Percentiles rank a stretch among this genome's conserved stretches.
These are phyloP conservation scores for Lithospermum erythrorhizon DNA, from an alignment of 257 asterid genomes.

Conservation along the genomic window DNA sequence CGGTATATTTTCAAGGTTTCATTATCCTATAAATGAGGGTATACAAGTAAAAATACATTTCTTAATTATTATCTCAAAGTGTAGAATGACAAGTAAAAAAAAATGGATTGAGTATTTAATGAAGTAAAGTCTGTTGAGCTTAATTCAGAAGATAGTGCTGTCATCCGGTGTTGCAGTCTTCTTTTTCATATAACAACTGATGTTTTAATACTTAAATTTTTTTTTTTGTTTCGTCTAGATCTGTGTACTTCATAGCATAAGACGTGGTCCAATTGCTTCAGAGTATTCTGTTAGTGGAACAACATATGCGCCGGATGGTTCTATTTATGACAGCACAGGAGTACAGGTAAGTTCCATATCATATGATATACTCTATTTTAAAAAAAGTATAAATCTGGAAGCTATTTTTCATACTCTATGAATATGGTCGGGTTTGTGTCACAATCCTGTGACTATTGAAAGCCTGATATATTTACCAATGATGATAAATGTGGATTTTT, in stretches of 20 bases:
- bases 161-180: neutral
- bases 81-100: too few relatives aligned
- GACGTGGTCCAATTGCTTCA: conserved; percentile 49
- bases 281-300: conserved; percentile 84
- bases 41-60: too few relatives aligned
- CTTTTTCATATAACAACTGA: conserved; percentile 6
- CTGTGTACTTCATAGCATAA: conserved; percentile 72
- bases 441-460: neutral
- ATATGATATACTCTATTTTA: neutral
- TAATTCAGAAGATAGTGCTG: neutral
- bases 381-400: neutral
- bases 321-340: conserved; percentile 48
- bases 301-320: conserved; percentile 96
- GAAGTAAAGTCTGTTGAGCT: neutral
- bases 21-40: too few relatives aligned
- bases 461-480: neutral
- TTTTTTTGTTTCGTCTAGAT: conserved; percentile 35
- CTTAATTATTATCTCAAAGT: too few relatives aligned
- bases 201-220: conserved; percentile 1
- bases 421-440: neutral
- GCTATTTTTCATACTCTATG: neutral
- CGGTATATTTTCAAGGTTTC: too few relatives aligned
- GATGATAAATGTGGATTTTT: neutral
- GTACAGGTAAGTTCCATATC: conserved; percentile 44
- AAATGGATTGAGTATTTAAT: too few relatives aligned